Evolutionary conservation across 164 flowering plant species (phyloP), one percentile per base, ranked within the genome.

Genomic region (Piper longum): DNA sequence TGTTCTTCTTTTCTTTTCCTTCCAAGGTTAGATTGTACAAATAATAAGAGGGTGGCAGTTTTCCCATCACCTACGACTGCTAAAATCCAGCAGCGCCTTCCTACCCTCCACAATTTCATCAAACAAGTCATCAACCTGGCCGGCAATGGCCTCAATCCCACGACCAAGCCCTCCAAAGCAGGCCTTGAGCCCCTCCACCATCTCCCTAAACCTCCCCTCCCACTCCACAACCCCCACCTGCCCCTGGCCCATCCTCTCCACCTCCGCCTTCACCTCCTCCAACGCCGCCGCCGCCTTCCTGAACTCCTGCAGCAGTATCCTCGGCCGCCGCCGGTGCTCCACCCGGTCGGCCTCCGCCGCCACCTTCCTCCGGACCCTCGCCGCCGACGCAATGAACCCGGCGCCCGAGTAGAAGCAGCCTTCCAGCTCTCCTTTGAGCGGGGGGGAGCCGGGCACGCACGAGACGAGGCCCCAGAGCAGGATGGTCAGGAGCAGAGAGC

Each of bases 31-130:
- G 36, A 26, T 26, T 26, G 36, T 26, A 26, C 36, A 26, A 26
- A 26, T n/a, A 26, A 26, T 26, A 26, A 26, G 36, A 26, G 36
- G 1, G 2, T 26, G 36, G 36, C 36, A 26, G 36, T 26, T 26
- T 26, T 26, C 36, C 36, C 2, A 26, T 26, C 36, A 87, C 75
- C 89, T 83, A 65, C 86, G 91, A 68, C 89, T 91, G 79, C 98
- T 88, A 26, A 91, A 84, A 67, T 91, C 96, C 74, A 81, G 75
- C 63, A 91, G 86, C 78, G 76, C 86, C 83, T 86, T 86, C 76
- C 98, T 91, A 4, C 96, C 87, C 70, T 86, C 98, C 72, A 91
- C 96, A 79, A 91, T 91, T 70, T 91, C 98, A 82, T 91, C 98
- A 71, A 91, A 84, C 76, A 91, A 86, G 76, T 91, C 98, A 80